Base-by-base conservation (phyloP, 768 basidiomycete species). In the Clitopilus passeckerianus region DNA sequence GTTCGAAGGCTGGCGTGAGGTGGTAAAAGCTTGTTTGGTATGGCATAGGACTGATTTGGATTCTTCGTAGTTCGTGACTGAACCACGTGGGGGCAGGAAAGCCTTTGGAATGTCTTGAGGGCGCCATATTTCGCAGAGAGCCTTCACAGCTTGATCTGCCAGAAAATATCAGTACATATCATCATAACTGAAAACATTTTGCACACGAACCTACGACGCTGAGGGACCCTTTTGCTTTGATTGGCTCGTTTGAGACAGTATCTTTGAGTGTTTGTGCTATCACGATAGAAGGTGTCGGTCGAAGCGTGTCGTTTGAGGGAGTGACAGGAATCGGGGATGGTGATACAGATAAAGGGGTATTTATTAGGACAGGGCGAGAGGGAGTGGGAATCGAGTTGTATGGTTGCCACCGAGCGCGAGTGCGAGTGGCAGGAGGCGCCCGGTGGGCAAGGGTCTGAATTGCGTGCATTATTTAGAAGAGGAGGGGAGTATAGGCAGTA, bases 151-250 rank as follows among this genome's bases (percentile, higher is more conserved):
- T 83, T 90, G 87, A 77, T 92, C 90, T 92, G 70, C 41, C 30
- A 23, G 52, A 0, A 56, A 41, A 55, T n/a, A n/a, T n/a, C n/a
- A n/a, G n/a, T n/a, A n/a, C n/a, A n/a, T n/a, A n/a, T n/a, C n/a
- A n/a, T n/a, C n/a, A n/a, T n/a, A n/a, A n/a, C n/a, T n/a, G n/a
- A n/a, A n/a, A n/a, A n/a, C n/a, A n/a, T n/a, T 89, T 74, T 69
- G 90, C 90, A 89, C 65, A 91, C 86, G 61, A 92, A 90, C 90
- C 90, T 66, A 91, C 86, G 61, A 91, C 75, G 69, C 80, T 80
- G 58, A 82, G 71, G 50, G 83, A 86, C 77, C 84, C 86, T 75
- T 86, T 87, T 18, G 10, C 67, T 84, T 87, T 71, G 86, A 86
- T 34, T 75, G 66, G 37, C 66, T 65, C 46, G 4, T 50, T 50